Evolutionary conservation across 2,329 filamentous ascomycete species (phyloP).

Genomic region (Fusarium illudens): DNA sequence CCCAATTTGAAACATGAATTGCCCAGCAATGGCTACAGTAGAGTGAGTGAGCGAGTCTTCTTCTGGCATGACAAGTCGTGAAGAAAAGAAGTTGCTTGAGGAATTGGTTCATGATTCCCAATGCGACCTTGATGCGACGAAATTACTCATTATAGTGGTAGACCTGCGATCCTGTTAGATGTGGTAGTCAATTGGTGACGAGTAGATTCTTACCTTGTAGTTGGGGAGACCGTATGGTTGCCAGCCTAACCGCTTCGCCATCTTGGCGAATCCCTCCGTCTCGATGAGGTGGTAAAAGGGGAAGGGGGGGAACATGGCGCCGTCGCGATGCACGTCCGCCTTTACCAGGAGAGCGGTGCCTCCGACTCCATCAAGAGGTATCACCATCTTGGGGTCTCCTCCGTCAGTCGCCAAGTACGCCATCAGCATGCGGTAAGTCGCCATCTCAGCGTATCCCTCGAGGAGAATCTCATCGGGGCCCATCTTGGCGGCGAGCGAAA

Average conservation of each 20-base stretch:
- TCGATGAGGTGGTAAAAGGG: constrained; percentile 97
- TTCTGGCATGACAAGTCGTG: constrained; percentile 25
- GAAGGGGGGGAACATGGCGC: constrained; percentile 98
- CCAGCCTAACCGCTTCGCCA: constrained; percentile 91
- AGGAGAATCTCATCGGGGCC: constrained; percentile 90
- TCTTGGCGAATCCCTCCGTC: constrained; percentile 97
- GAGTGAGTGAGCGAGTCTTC: constrained; percentile 7
- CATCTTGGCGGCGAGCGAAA: constrained; percentile 80
- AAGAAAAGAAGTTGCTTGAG: constrained; percentile 12
- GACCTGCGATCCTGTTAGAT: constrained; percentile 62
- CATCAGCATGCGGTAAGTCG: constrained; percentile 93
- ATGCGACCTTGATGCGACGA: background rate
- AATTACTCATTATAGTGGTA: constrained; percentile 88
- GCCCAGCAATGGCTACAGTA: constrained; percentile 10
- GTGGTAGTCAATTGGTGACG: background rate
- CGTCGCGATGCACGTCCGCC: constrained; percentile 95
- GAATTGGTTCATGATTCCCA: constrained; percentile 14
- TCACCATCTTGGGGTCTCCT: constrained; percentile 67
- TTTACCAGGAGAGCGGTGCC: constrained; percentile 93
- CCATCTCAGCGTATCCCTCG: constrained; percentile 92
- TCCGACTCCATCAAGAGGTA: constrained; percentile 90
- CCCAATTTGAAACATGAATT: constrained; percentile 33
- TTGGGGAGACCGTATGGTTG: constrained; percentile 89
- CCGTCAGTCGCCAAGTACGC: constrained; percentile 74
- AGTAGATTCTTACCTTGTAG: constrained; percentile 76